A percentile compares a stretch with the other conserved stretches of the same genome.
Conservation (phyloP, 352 stramenopile species). For the Phytophthora ramorum region DNA sequence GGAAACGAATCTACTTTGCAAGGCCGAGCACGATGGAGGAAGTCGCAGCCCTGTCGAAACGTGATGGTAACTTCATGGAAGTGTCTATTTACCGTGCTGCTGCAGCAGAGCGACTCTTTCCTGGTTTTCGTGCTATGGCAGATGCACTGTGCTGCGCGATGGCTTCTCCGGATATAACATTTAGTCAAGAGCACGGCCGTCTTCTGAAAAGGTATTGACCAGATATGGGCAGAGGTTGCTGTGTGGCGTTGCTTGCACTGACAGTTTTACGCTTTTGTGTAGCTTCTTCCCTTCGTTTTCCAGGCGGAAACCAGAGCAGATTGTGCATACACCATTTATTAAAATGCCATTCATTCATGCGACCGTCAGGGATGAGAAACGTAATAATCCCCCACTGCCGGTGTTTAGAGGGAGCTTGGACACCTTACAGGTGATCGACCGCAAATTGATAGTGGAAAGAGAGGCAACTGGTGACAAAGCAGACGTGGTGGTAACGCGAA, state of each 20-base stretch:
- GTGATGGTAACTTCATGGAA: constrained; percentile 38
- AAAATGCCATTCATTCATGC: constrained; percentile 37
- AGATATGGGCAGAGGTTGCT: not conserved
- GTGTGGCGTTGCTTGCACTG: constrained; percentile 9
- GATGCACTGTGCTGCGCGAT: constrained; percentile 36
- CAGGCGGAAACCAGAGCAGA: not conserved
- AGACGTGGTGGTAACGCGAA: constrained; percentile 30
- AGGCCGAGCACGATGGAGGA: constrained; percentile 42
- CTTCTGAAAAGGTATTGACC: constrained; percentile 54
- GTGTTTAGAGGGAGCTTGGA: constrained; percentile 34
- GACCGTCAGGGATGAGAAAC: constrained; percentile 8
- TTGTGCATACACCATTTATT: constrained; percentile 18
- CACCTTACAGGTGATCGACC: constrained; percentile 44
- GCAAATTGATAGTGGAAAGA: constrained; percentile 49
- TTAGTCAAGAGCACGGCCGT: constrained; percentile 40
- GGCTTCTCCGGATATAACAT: constrained; percentile 16
- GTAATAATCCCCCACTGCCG: constrained; percentile 10
- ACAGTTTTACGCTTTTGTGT: constrained; percentile 2
- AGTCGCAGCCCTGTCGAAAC: constrained; percentile 32
- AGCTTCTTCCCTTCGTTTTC: constrained; percentile 41
- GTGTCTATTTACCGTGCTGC: constrained; percentile 56
- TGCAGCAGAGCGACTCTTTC: constrained; percentile 52
- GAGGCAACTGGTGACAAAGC: constrained; percentile 29
- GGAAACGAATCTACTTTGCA: constrained; percentile 68
- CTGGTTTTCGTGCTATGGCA: constrained; percentile 30